Evolutionary conservation across 108 stramenopile species (phyloP), one percentile per base, ranked within the genome.

Genomic region (Pinguiococcus pyrenoidosus): DNA sequence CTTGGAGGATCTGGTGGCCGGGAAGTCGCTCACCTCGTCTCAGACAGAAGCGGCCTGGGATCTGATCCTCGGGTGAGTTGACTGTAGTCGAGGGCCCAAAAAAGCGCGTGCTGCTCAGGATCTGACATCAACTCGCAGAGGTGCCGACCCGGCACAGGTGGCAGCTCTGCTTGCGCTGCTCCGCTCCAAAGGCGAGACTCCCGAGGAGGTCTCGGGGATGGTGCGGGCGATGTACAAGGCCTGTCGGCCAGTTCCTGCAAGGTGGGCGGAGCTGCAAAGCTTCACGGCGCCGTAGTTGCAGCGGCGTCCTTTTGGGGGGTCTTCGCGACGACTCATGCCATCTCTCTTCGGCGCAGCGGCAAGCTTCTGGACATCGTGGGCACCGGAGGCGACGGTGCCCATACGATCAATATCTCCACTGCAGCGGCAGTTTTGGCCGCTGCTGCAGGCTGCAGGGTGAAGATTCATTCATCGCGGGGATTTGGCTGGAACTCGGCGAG

Each of bases 341-440:
- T 85, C 37, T 43, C 51, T 6, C 59, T 60, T 2, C 45, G 50
- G 37, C n/a, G n/a, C n/a, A n/a, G n/a, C n/a, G 71, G 44, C 37
- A 83, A 83, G 43, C 52, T 94, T n/a, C 56, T 98, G 23, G 96
- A 98, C 58, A 95, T 98, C 63, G 92, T 92, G 20, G 96, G 96
- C 23, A 98, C 96, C 13, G 96, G 96, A n/a, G 96, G 96, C 22
- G 96, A 98, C 56, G 92, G 92, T 14, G 92, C 92, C 29, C 84
- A 93, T 59, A 98, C 96, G 32, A 89, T 98, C 62, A 98, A 98
- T 58, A 90, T 98, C 48, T 78, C 76, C 37, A 98, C 96, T 0
- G 87, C 91, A 0, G 70, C 77, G 27, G 88, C 84, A 5, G 85
- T 98, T 14, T 56, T 98, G 14, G 84, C 89, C n/a, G 96, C 96